These are phyloP conservation scores for Trichophyton verrucosum DNA, from an alignment of 2,329 filamentous ascomycete genomes.

Conservation along the genomic window DNA sequence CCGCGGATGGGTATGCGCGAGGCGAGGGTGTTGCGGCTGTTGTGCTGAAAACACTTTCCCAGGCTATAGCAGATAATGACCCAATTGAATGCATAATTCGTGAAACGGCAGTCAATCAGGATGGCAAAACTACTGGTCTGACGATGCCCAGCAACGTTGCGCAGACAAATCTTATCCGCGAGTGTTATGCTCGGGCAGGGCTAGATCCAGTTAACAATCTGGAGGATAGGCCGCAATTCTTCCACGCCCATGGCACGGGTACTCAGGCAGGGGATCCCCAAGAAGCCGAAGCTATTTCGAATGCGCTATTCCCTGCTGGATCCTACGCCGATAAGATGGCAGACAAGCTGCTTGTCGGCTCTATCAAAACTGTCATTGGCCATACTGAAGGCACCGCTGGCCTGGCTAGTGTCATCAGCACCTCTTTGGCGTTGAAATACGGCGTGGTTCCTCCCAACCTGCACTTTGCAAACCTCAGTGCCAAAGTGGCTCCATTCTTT, in stretches of 20 bases:
- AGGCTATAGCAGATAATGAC: slow-evolving; percentile 31
- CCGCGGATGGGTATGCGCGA: slow-evolving; percentile 32
- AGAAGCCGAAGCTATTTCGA: slow-evolving; percentile 1
- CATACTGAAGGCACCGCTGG: slow-evolving; percentile 21
- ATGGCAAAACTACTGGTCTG: slow-evolving; percentile 27
- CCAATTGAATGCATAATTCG: slow-evolving; percentile 32
- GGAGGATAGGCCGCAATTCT: neutral
- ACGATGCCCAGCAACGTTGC: slow-evolving; percentile 14
- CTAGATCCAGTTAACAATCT: neutral
- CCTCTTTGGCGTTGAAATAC: slow-evolving; percentile 18
- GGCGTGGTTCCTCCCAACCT: slow-evolving; percentile 20
- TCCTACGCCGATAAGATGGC: slow-evolving; percentile 4
- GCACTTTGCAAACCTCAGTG: neutral
- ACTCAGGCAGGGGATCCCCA: slow-evolving; percentile 4
- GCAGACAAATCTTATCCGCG: slow-evolving; percentile 16
- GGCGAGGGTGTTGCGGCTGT: slow-evolving; percentile 33
- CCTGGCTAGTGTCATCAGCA: slow-evolving; percentile 20
- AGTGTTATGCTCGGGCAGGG: slow-evolving; percentile 17
- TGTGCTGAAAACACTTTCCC: slow-evolving; percentile 29
- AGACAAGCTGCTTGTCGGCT: slow-evolving; percentile 13
- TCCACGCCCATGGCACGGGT: neutral
- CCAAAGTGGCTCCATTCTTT: slow-evolving; percentile 7
- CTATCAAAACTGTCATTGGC: slow-evolving; percentile 23
- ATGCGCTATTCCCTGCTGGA: neutral
- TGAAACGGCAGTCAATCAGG: slow-evolving; percentile 28